A percentile compares a stretch with the other conserved stretches of the same genome.
Evolutionary conservation across 2,329 filamentous ascomycete genomes (phyloP).

Genomic region (Fusarium torreyae): DNA sequence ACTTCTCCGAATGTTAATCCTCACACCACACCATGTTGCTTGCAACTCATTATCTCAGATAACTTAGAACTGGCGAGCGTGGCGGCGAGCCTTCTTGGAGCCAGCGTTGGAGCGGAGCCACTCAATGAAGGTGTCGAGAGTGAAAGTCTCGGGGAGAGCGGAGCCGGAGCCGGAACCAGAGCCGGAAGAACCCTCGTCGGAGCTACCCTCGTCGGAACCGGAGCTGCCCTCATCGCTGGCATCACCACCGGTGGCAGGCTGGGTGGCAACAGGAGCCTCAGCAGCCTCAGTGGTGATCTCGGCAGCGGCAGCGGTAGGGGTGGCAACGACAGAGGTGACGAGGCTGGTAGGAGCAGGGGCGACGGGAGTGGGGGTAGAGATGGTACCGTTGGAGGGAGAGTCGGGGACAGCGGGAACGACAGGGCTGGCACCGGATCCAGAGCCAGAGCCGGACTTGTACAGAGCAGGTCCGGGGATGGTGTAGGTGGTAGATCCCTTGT

Average conservation of each 20-base stretch:
- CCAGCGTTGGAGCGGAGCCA: conserved; percentile 35
- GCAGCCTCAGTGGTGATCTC: not conserved
- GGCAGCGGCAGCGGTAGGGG: conserved; percentile 18
- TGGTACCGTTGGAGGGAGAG: conserved; percentile 16
- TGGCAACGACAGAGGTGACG: conserved; percentile 22
- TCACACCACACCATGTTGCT: rapidly evolving
- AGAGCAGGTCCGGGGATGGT: conserved; percentile 52
- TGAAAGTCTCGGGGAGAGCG: conserved; percentile 45
- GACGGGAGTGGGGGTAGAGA: conserved; percentile 20
- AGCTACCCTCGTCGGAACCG: conserved; percentile 2
- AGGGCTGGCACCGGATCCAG: conserved; percentile 27
- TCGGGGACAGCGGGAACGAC: conserved; percentile 29
- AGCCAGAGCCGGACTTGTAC: conserved; percentile 41
- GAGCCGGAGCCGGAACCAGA: conserved; percentile 7
- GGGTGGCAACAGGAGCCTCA: conserved; percentile 9
- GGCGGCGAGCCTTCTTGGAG: conserved; percentile 38
- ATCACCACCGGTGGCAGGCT: conserved; percentile 2
- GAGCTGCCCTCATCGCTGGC: not conserved
- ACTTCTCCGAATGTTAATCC: not conserved
- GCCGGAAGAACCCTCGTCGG: not conserved
- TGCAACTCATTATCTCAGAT: not conserved
- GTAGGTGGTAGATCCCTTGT: conserved; percentile 47
- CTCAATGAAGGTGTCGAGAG: conserved; percentile 45
- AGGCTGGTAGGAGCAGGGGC: conserved; percentile 19
- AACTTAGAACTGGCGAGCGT: conserved; percentile 43